Percentiles rank a stretch among this genome's conserved stretches.
Conservation (phyloP, 345 rosid genomes). For the Ceriops decandra region DNA sequence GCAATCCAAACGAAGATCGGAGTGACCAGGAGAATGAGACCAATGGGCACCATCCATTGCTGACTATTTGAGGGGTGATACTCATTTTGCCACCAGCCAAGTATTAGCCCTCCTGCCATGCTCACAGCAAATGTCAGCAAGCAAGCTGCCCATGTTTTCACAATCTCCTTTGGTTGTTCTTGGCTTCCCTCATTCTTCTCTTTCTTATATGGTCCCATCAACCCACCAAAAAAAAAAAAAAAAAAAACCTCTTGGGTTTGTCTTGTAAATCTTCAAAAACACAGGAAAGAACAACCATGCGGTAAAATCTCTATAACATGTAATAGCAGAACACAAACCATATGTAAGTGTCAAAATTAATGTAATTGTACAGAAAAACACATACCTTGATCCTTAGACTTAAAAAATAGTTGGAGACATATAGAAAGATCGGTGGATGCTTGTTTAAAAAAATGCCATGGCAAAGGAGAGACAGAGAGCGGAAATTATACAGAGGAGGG, state of each 20-base stretch:
- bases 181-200: background rate
- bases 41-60: slow-evolving; percentile 82
- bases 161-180: background rate
- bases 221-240: background rate
- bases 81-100: slow-evolving; percentile 53
- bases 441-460: too few relatives aligned
- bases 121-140: slow-evolving; percentile 35
- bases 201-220: slow-evolving; percentile 22
- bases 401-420: too few relatives aligned
- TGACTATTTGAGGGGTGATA: slow-evolving; percentile 50
- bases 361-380: too few relatives aligned
- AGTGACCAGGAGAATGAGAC: slow-evolving; percentile 57
- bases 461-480: too few relatives aligned
- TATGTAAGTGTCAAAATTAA: too few relatives aligned
- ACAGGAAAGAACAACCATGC: background rate
- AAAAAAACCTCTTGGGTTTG: background rate
- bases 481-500: too few relatives aligned
- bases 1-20: slow-evolving; percentile 51
- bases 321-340: background rate
- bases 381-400: too few relatives aligned
- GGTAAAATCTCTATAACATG: background rate
- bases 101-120: slow-evolving; percentile 42
- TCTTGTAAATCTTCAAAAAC: slow-evolving; percentile 12
- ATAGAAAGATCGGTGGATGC: too few relatives aligned
- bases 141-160: slow-evolving; percentile 18